phyloP scores from a whole-genome alignment of 2,329 filamentous ascomycete genomes.

The Fusarium sp. region DNA sequence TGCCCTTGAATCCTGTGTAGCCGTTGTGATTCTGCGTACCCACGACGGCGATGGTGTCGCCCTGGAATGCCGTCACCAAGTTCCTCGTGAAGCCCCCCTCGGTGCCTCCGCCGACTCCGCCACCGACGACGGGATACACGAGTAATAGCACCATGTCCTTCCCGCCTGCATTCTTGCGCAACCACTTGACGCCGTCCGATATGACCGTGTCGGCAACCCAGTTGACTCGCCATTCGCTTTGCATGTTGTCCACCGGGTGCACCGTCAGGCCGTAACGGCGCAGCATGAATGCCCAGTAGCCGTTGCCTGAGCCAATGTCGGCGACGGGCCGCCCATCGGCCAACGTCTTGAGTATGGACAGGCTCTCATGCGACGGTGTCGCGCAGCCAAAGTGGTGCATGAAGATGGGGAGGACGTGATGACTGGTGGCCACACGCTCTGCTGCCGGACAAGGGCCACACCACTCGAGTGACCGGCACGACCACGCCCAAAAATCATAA shows the following conservation, averaged over 20 bases:
- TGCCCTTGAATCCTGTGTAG: conserved; percentile 72
- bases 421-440: conserved; percentile 61
- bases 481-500: conserved; percentile 71
- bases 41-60: conserved; percentile 72
- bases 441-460: conserved; percentile 64
- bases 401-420: conserved; percentile 74
- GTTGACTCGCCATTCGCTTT: conserved; percentile 71
- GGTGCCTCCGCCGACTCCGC: conserved; percentile 67
- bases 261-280: conserved; percentile 64
- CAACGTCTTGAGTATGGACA: conserved; percentile 66
- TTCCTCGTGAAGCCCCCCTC: conserved; percentile 70
- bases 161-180: conserved; percentile 58
- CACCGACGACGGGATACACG: conserved; percentile 75
- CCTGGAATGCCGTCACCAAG: conserved; percentile 67
- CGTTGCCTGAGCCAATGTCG: conserved; percentile 75
- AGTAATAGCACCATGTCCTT: conserved; percentile 68
- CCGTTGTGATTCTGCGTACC: conserved; percentile 78
- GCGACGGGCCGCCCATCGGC: conserved; percentile 63
- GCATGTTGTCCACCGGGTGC: conserved; percentile 70
- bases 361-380: conserved; percentile 70
- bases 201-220: conserved; percentile 74
- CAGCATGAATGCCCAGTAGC: conserved; percentile 78
- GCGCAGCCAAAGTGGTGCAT: conserved; percentile 83
- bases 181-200: conserved; percentile 66
- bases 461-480: conserved; percentile 70